Percentiles rank a stretch among this genome's conserved stretches.
Evolutionary conservation across 2,329 filamentous ascomycete genomes (phyloP).

Genomic region (Mollisiaceae sp.): DNA sequence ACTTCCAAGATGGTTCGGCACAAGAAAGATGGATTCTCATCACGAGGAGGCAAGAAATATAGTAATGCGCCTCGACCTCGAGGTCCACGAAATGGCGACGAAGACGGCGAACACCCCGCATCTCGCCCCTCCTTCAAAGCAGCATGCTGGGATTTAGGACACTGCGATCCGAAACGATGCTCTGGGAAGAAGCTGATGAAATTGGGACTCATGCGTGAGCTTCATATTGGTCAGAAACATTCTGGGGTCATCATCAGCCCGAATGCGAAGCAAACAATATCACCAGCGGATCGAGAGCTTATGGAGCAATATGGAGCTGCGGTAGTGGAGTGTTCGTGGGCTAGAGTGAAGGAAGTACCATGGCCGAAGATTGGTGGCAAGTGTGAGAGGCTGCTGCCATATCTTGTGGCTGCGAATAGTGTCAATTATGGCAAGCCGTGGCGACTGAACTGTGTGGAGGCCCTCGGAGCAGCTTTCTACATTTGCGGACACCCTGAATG

Average conservation of each 20-base stretch:
- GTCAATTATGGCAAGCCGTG: slow-evolving; percentile 98
- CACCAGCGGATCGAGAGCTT: slow-evolving; percentile 79
- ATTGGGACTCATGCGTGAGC: slow-evolving; percentile 89
- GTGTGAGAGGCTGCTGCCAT: slow-evolving; percentile 88
- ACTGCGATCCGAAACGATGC: slow-evolving; percentile 96
- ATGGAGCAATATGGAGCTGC: slow-evolving; percentile 90
- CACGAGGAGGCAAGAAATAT: slow-evolving; percentile 68
- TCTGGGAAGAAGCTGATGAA: slow-evolving; percentile 95
- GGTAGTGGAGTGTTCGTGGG: slow-evolving; percentile 98
- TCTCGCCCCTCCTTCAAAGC: slow-evolving; percentile 75
- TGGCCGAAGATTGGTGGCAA: slow-evolving; percentile 92
- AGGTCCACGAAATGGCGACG: slow-evolving; percentile 52
- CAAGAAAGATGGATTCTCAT: slow-evolving; percentile 83
- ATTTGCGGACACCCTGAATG: slow-evolving; percentile 93
- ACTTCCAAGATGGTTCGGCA: slow-evolving; percentile 78
- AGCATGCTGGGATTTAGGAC: slow-evolving; percentile 96
- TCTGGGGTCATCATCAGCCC: slow-evolving; percentile 92
- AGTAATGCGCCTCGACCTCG: slow-evolving; percentile 61
- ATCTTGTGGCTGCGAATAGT: slow-evolving; percentile 93
- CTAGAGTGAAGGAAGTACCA: slow-evolving; percentile 86
- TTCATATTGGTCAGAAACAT: slow-evolving; percentile 90
- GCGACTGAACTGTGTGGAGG: slow-evolving; percentile 94
- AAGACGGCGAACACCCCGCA: slow-evolving; percentile 46
- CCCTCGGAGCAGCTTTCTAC: slow-evolving; percentile 87
- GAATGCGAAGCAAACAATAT: slow-evolving; percentile 86